Evolutionary conservation across 129 eudicot species (phyloP), one percentile per base, ranked within the genome.

Genomic region (Calendula officinalis): DNA sequence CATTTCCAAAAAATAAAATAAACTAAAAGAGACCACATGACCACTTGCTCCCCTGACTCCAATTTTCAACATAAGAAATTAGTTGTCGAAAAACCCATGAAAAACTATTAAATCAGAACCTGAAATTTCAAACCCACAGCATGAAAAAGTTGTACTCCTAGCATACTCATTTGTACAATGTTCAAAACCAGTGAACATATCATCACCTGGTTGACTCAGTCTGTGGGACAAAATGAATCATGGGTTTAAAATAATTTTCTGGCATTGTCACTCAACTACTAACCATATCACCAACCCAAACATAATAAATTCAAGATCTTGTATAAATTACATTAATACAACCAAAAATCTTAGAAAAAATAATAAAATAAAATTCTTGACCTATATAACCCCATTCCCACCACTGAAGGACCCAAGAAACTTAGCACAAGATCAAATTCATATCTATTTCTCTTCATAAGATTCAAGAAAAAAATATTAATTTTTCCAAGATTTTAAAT

Each of bases 181-280:
- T 42, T 65, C 69, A 38, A 72, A 62, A 35, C 34, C 57, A 63
- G 34, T 57, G n/a, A 6, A 35, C 39, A 14, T 41, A 30, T 8
- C 10, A 13, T 44, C 34, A 73, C 58, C 49, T 64, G 49, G 62
- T 47, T 65, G 71, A 64, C 77, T 72, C 55, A 12, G 57, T 56
- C 8, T 22, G 48, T 66, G 67, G 60, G 78, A 74, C 78, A 74
- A 66, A 66, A 14, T 27, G 78, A 66, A 74, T 66, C 71, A 64
- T 63, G 66, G 71, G 40, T 63, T 64, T 50, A 63, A 65, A 56
- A 36, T 45, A 2, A 66, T 66, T 73, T 56, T 72, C 78, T 73
- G 78, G 78, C 78, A 73, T 65, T 57, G 78, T 48, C 59, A 66
- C 73, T 58, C 47, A 56, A 47, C 67, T 54, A 73, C 78, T 45